Base-by-base conservation (phyloP, 2,329 filamentous ascomycete genomes). In the Stachybotrys echinatus region DNA sequence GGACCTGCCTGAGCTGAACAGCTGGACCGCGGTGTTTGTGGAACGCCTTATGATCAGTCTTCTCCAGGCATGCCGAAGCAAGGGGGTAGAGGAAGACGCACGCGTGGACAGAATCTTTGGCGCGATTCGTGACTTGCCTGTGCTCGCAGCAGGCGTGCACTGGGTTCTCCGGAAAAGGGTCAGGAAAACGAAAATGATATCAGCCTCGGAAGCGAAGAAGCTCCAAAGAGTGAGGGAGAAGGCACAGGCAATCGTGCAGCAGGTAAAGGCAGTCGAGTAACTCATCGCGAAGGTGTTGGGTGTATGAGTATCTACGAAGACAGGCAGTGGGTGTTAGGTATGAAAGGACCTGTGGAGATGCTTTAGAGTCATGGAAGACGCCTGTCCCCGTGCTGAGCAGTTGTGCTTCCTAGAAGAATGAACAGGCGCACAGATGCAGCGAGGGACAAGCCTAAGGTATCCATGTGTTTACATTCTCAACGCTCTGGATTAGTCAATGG, bases 121-220 rank as follows among this genome's bases (percentile, higher is more conserved):
- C 18, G 79, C 80, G 12, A 79, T 82, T 1, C 79, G 80, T 51
- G 81, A 83, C 31, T 76, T 81, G 3, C 82, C 84, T 1, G 80
- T 85, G 50, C 78, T 96, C 54, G 82, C 85, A 5, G 81, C 81
- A 50, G 88, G 89, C 0, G 62, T 96, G 55, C 84, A 88, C 53
- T 95, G 86, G 67, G 94, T 96, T 62, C 62, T 97, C 48, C 81
- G 83, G 61, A 91, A 87, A 64, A 80, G 87, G 42, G 77, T 96
- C 17, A 74, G 80, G 5, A 87, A 84, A 64, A 87, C 85, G 3
- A 63, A 80, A 59, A 67, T 83, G 55, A 65, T 78, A 42, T 68
- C 71, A 14, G 69, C 71, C 6, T 78, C 75, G 54, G 72, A 80
- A 48, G 69, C 67, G 48, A 74, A 69, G 54, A 71, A 66, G 52